A percentile compares a stretch with the other conserved stretches of the same genome.
These are phyloP conservation scores for Hyaloscypha finlandica DNA, from an alignment of 495 filamentous ascomycete genomes.

Conservation along the genomic window DNA sequence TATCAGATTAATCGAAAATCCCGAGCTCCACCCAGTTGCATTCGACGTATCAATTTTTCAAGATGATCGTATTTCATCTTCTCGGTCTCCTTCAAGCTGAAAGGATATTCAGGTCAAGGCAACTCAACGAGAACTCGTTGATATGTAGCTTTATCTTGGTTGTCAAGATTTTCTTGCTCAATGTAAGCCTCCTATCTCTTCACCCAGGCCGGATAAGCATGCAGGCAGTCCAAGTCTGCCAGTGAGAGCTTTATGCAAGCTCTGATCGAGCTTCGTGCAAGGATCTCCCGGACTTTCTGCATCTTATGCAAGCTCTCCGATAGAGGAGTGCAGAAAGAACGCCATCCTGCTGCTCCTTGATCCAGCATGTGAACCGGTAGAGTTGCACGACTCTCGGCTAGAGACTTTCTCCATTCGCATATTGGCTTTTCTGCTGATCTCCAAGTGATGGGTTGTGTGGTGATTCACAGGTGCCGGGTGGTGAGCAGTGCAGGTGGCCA, in stretches of 20 bases:
- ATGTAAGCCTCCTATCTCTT: background rate
- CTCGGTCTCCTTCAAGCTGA: background rate
- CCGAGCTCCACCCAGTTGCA: background rate
- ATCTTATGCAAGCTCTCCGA: constrained; percentile 7
- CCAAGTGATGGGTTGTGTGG: background rate
- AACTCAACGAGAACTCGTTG: too few relatives aligned
- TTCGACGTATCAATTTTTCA: background rate
- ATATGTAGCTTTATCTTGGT: background rate
- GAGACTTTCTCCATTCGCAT: background rate
- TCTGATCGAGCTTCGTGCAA: background rate
- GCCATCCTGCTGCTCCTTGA: constrained; percentile 11
- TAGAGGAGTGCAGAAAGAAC: constrained; percentile 1
- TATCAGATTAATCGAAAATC: background rate
- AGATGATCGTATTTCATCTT: background rate
- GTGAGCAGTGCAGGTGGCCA: background rate
- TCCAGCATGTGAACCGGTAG: constrained; percentile 13
- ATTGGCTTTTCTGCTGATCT: background rate
- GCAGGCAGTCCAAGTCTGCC: background rate
- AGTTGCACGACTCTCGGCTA: constrained; percentile 13
- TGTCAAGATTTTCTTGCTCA: background rate
- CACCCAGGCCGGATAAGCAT: background rate
- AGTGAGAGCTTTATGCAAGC: background rate
- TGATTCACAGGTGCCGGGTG: background rate
- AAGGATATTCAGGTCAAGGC: too few relatives aligned
- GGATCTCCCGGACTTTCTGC: background rate